Evolutionary conservation across 2,329 filamentous ascomycete species (phyloP), one percentile per base, ranked within the genome.

Genomic region (Diaporthe sp.): DNA sequence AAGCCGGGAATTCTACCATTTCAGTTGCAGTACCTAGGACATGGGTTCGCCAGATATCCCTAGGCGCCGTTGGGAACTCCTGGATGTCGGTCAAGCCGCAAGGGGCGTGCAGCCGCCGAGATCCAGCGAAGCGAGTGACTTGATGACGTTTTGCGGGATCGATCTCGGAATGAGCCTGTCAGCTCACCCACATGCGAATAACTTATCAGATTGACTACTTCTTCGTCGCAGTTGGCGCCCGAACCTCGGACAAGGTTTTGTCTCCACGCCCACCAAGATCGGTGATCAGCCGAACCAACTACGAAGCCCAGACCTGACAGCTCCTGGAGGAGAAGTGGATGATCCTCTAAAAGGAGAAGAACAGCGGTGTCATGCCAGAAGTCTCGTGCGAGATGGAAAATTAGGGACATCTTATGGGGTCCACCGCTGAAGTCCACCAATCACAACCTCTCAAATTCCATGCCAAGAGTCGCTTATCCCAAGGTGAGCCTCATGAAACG

Each of bases 401-500:
- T 66, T 66, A 66, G 63, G 63, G 63, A 66, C 8, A 66, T 4
- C 32, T 27, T 27, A 66, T 19, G 63, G 58, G 61, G 63, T 39
- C 63, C 32, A 12, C 47, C 32, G 10, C 17, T 51, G 42, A 66
- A 66, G 19, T 66, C 63, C 63, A 66, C 63, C 63, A 66, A 66
- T 66, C 19, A 37, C 9, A 4, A 9, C 44, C 13, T 51, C 44
- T n/a, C 22, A 51, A 66, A 37, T 25, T 10, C 2, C 12, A 39
- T 66, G 63, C 63, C 63, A 66, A 66, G 63, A 66, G 44, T 66
- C 63, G 63, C 30, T 66, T 51, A 66, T 66, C 63, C 63, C 44
- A 66, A 66, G 63, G 63, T 66, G 63, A 66, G 63, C 63, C 63
- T 66, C 63, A 66, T 66, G 63, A 66, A 66, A 66, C 63, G 63